Base-by-base conservation (phyloP, 805 yeast species). In the Yarrowia yakushimensis region DNA sequence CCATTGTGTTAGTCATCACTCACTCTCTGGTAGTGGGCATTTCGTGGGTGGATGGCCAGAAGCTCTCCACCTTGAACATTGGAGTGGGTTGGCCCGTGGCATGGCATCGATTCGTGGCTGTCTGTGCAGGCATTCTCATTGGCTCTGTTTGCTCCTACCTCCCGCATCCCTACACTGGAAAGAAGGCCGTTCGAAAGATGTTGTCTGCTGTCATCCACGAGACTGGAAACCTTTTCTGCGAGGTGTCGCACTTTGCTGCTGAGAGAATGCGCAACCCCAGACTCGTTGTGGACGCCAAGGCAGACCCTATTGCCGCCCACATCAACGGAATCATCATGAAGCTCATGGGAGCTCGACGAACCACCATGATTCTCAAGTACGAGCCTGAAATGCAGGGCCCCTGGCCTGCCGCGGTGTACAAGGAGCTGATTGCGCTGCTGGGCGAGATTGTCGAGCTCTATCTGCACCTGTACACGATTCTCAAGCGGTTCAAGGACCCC, bases 301-400 rank as follows among this genome's bases (percentile, higher is more conserved):
- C 63, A 1, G 75, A 71, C 48, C 31, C 42, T 2, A 61, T 73
- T 18, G 67, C 64, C 3, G 43, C 43, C 20, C 59, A 65, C n/a
- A 50, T 68, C 12, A 55, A 66, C 4, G 50, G 50, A 1, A 23
- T 67, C 10, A 60, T 66, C 23, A 57, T 65, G 23, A 52, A 66
- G 13, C 46, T 67, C 3, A 65, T 68, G 34, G 63, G 45, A 10
- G 27, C 62, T 2, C 39, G 60, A 17, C 45, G 37, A 27, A 46
- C 50, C 5, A 22, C 61, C 45, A 18, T 33, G 30, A 54, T 69
- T 17, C 62, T 72, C n/a, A 64, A 68, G 22, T 74, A 64, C 57
- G 77, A 74, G 66, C 77, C 77, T 0, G 69, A 73, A 2, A 42
- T 74, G 27, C 65, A 68, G 1, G 77, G 77, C 6, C 60, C 64